Evolutionary conservation across 768 basidiomycete genomes (phyloP).

Genomic region (Collybia sordida): DNA sequence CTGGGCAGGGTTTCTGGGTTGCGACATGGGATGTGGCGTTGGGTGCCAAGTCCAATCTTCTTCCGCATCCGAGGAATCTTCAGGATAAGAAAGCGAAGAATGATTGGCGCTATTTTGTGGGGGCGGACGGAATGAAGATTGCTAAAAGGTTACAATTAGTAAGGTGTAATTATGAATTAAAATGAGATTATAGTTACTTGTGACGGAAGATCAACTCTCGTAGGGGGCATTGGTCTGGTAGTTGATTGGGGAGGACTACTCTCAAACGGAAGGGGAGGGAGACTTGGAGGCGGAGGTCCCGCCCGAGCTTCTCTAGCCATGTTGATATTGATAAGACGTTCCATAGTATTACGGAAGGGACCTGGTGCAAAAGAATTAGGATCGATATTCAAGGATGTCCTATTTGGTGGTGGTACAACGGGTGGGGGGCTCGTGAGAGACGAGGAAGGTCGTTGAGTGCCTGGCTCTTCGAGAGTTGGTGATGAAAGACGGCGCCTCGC

Average conservation of each 20-base stretch:
- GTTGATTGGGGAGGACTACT: conserved; percentile 13
- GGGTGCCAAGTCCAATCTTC: no score
- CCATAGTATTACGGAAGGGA: conserved; percentile 48
- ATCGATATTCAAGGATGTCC: conserved; percentile 23
- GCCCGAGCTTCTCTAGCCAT: conserved; percentile 13
- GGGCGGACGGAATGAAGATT: no score
- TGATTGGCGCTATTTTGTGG: no score
- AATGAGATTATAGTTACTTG: no score
- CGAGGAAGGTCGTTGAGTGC: background rate
- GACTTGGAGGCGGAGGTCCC: conserved; percentile 16
- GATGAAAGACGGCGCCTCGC: conserved; percentile 7
- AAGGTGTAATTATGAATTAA: no score
- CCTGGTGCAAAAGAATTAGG: conserved; percentile 41
- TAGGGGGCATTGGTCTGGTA: background rate
- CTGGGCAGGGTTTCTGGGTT: no score
- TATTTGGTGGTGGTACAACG: background rate
- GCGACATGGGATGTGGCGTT: no score
- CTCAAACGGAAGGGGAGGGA: conserved; percentile 40
- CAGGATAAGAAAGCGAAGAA: no score
- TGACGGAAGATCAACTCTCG: no score
- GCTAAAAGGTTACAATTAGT: no score
- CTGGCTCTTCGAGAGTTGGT: background rate
- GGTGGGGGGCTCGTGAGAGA: conserved; percentile 7
- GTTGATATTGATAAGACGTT: conserved; percentile 22
- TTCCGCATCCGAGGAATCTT: no score